phyloP scores from a whole-genome alignment of 2,329 filamentous ascomycete genomes.

The Diaporthe eres region DNA sequence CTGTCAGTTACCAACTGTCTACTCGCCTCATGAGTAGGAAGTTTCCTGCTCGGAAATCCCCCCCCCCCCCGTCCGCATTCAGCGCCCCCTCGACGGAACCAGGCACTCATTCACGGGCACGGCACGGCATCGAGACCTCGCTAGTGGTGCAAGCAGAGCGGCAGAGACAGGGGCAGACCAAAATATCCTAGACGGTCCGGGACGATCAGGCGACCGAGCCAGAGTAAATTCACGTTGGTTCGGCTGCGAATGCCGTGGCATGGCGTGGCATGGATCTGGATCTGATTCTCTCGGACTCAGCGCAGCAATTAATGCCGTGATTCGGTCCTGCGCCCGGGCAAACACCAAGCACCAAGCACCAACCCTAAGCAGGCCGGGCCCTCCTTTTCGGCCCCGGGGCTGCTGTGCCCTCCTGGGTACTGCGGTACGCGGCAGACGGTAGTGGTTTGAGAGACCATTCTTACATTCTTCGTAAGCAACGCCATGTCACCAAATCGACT shows the following conservation, averaged over 20 bases:
- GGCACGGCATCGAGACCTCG: not conserved
- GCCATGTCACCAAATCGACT: not conserved
- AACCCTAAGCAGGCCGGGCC: not conserved
- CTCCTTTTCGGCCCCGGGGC: not conserved
- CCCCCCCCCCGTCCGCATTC: not conserved
- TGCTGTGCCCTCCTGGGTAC: not conserved
- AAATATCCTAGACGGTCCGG: constrained; percentile 6
- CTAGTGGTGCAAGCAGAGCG: not conserved
- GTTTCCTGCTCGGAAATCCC: not conserved
- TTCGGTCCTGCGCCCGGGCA: not conserved
- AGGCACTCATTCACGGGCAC: not conserved
- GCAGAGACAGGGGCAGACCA: not conserved
- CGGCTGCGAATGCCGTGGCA: not conserved
- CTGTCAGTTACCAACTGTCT: not conserved
- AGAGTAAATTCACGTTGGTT: not conserved
- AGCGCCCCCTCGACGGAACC: not conserved
- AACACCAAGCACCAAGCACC: not conserved
- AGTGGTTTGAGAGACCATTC: not conserved
- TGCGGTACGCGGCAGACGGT: not conserved
- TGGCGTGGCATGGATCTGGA: constrained; percentile 1
- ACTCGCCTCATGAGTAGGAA: not conserved
- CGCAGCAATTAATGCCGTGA: constrained; percentile 6
- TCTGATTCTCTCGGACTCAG: not conserved
- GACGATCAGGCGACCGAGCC: constrained; percentile 19
- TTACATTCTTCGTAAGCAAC: not conserved